Evolutionary conservation across 73 alveolate species (phyloP).

Genomic region (Uronychia binucleata): DNA sequence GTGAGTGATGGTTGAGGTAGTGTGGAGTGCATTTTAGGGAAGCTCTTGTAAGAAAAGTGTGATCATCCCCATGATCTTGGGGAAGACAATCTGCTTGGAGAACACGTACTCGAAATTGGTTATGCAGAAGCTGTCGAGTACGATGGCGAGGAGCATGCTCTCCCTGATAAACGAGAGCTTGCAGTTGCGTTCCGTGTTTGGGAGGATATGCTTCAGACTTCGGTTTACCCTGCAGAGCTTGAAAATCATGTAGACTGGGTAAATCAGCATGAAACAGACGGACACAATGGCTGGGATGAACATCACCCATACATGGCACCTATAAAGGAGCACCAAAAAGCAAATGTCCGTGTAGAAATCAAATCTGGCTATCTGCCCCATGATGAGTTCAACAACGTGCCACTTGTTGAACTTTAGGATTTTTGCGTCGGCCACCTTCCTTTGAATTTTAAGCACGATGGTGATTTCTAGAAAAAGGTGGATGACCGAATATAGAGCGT

Average conservation of each 20-base stretch:
- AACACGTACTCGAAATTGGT: not conserved
- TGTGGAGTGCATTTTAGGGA: not conserved
- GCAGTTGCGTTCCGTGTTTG: slow-evolving; percentile 11
- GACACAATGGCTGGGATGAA: not conserved
- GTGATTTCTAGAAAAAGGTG: not conserved
- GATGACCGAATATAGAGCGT: slow-evolving; percentile 2
- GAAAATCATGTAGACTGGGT: slow-evolving; percentile 7
- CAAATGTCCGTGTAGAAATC: slow-evolving; percentile 10
- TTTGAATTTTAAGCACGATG: not conserved
- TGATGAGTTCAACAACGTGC: slow-evolving; percentile 1
- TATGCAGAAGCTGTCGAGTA: slow-evolving; percentile 2
- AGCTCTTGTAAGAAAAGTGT: not conserved
- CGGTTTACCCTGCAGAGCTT: not conserved
- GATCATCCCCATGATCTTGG: not conserved
- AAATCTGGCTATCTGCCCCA: slow-evolving; percentile 9
- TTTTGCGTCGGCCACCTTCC: not conserved
- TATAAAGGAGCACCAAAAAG: not conserved
- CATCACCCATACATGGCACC: not conserved
- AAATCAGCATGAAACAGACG: not conserved
- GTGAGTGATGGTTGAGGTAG: too few relatives aligned
- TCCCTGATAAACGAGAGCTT: slow-evolving; percentile 2
- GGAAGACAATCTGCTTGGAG: not conserved
- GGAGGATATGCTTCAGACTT: not conserved
- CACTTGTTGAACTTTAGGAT: not conserved
- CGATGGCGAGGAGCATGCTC: slow-evolving; percentile 7